Base-by-base conservation (phyloP, 202 grass and related monocot genomes). In the Setaria viridis region DNA sequence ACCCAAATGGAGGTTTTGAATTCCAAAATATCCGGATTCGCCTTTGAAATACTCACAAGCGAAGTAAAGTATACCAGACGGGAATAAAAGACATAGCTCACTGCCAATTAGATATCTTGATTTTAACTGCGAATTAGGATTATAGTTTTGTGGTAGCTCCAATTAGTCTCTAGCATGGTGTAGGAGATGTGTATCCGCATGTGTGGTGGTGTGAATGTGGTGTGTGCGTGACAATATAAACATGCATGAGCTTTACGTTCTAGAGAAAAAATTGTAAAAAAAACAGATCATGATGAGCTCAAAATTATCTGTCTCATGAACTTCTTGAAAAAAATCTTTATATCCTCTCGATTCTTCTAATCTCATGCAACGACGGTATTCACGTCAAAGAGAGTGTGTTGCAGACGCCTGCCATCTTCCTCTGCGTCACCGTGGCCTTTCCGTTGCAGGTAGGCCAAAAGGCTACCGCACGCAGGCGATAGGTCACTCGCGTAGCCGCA, bases 391-490 rank as follows among this genome's bases (percentile, higher is more conserved):
- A 51, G 45, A 51, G 13, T 5, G 39, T 45, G 39, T n/a, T 43
- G 66, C 37, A 20, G 19, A 69, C 35, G 20, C 11, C 15, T 5
- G 20, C 42, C 62, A 21, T 25, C 1, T 7, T 32, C 43, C 0
- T 51, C 16, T 35, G 25, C 60, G 60, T 66, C 77, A 80, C 47
- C 62, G 9, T 33, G 77, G 15, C 77, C 43, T 79, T 67, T 67
- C 62, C 46, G 77, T 67, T 49, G 77, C 77, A 13, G 62, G 62
- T 39, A 47, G 46, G 77, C 77, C 77, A 79, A 80, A 77, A 77
- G 77, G 46, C 46, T 66, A 80, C 3, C 4, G 9, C 45, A 4
- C 43, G 9, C 25, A 17, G 42, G 11, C 6, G 55, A 56, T 32
- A 62, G 49, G 56, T 30, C 43, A 2, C 54, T 43, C 34, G 4